Conservation (phyloP, 305 asterid species). For the Fraxinus platypoda region DNA sequence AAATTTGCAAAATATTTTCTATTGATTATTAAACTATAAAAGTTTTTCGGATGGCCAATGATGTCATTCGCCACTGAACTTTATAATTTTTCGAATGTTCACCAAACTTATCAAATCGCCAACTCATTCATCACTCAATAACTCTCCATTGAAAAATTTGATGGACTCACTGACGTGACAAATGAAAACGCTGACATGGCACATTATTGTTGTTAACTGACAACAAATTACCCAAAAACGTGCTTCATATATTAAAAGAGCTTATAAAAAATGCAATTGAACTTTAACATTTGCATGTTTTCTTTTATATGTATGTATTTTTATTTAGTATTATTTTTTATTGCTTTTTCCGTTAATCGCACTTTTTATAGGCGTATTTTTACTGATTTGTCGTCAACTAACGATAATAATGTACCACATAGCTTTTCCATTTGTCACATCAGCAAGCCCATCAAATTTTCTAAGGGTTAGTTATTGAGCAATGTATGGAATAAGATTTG, state of each 20-base stretch:
- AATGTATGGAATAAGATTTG: neutral
- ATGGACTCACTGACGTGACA: neutral
- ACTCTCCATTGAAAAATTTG: neutral
- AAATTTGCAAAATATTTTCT: no score
- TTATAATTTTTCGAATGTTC: neutral
- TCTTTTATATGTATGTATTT: neutral
- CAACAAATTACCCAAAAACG: neutral
- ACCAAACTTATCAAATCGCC: neutral
- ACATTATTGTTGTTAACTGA: neutral
- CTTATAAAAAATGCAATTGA: neutral
- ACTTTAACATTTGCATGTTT: neutral
- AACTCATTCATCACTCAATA: neutral
- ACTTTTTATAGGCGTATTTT: no score
- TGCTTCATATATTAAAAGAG: neutral
- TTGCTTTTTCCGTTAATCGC: no score
- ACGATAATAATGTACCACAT: neutral
- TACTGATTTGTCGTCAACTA: neutral
- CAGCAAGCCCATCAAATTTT: neutral
- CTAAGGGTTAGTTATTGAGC: neutral
- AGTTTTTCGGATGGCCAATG: neutral
- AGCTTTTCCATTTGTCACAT: no score
- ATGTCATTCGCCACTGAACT: neutral
- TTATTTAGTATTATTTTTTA: no score
- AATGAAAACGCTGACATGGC: neutral
- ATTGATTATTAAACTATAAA: neutral